Conservation (phyloP, 2,329 filamentous ascomycete species). For the Sclerotinia trifoliorum region DNA sequence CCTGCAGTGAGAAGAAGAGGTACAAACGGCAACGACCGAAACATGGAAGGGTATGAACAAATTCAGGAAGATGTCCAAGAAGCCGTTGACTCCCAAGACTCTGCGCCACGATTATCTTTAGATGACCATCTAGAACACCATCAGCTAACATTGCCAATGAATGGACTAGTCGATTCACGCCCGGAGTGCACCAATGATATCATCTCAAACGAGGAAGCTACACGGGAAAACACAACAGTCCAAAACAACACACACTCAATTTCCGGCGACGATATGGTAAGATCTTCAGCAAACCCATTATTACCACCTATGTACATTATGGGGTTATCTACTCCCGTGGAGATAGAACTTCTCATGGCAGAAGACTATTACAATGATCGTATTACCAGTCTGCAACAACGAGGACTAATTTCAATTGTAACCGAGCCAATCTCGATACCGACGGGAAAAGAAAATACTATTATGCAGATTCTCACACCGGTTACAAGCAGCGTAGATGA, state of each 20-base stretch:
- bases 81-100: not conserved
- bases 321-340: not conserved
- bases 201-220: not conserved
- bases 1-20: not conserved
- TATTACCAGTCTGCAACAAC: not conserved
- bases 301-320: accelerated
- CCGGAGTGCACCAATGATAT: not conserved
- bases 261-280: not conserved
- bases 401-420: not conserved
- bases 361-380: not conserved
- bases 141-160: not conserved
- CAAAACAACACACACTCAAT: not conserved
- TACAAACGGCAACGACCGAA: not conserved
- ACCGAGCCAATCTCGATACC: not conserved
- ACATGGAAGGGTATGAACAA: not conserved
- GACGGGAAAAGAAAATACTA: not conserved
- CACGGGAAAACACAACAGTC: too few relatives aligned
- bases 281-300: not conserved
- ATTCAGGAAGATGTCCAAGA: not conserved
- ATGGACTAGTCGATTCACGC: too few relatives aligned
- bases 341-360: not conserved
- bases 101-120: too few relatives aligned
- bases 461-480: not conserved
- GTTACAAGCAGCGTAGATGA: not conserved
- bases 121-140: not conserved